Evolutionary conservation across 768 basidiomycete genomes (phyloP), one percentile per base, ranked within the genome.

Genomic region (Clavaria fumosa): DNA sequence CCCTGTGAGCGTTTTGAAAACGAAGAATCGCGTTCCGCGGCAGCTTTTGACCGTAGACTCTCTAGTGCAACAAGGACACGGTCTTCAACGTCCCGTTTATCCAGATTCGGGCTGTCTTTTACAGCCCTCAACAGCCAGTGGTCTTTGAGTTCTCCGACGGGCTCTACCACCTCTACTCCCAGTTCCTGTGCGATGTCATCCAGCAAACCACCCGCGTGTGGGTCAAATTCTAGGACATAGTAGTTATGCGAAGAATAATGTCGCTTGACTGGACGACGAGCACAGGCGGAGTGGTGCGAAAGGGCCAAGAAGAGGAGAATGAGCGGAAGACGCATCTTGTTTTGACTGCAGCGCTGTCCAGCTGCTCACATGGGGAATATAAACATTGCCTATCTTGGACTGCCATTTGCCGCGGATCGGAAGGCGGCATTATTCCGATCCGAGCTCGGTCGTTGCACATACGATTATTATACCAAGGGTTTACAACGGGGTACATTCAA

Each of bases 101-200:
- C 42, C 38, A 61, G 37, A 17, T 47, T 48, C 9, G 47, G 43
- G 5, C 28, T 31, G 18, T 57, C 43, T 53, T 75, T 70, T 45
- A 56, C 50, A 28, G 65, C 59, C 18, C 85, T 71, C 31, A 95
- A 75, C 12, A 99, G 62, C 83, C 85, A 99, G 57, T 83, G 69
- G 39, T 85, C 64, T 20, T 57, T 52, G 4, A 99, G 69, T 52
- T 90, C 79, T 35, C 95, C 90, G 18, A 76, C 78, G 47, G 73
- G 80, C 52, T 91, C 86, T 40, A 97, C 79, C 34, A 95, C 60
- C 57, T 96, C 80, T 15, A 88, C 78, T 10, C 75, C 76, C 7
- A 97, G 66, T 0, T 61, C 54, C 5, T 52, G 33, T 4, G 75
- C 67, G 40, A 78, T 65, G 44, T 82, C 74, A 39, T 58, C 57